These are phyloP conservation scores for Colletotrichum tropicale DNA, from an alignment of 2,329 filamentous ascomycete species.

Conservation along the genomic window DNA sequence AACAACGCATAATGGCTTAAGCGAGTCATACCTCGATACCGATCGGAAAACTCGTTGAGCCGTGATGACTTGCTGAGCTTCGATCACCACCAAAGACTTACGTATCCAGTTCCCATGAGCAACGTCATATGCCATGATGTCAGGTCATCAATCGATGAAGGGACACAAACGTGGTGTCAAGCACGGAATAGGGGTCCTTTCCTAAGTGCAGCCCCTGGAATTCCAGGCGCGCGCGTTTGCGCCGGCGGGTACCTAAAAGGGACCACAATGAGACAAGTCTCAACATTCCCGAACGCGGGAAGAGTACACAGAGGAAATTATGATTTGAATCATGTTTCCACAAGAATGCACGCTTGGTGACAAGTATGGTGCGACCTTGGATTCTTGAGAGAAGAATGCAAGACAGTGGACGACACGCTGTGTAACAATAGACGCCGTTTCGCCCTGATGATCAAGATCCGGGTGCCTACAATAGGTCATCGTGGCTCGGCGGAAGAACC, in stretches of 20 bases:
- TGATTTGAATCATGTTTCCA: background rate
- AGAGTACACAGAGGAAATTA: constrained; percentile 5
- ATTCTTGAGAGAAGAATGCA: background rate
- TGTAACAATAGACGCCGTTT: background rate
- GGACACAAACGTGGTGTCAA: background rate
- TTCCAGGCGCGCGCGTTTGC: background rate
- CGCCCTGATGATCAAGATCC: background rate
- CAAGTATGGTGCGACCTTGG: background rate
- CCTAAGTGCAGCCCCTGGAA: background rate
- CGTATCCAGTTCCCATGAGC: background rate
- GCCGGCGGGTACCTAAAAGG: background rate
- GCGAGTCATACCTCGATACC: background rate
- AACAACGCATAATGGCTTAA: background rate
- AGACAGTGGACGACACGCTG: background rate
- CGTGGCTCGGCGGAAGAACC: background rate
- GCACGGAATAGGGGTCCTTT: background rate
- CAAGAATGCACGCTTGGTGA: background rate
- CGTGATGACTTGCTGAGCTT: background rate
- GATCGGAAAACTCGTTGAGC: background rate
- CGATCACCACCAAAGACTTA: background rate
- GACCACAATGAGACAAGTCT: constrained; percentile 3
- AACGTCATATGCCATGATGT: background rate
- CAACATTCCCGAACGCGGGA: constrained; percentile 8
- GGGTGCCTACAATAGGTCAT: background rate
- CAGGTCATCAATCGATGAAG: background rate